These are phyloP conservation scores for Botryosphaeria dothidea DNA, from an alignment of 2,329 filamentous ascomycete genomes.

Conservation along the genomic window DNA sequence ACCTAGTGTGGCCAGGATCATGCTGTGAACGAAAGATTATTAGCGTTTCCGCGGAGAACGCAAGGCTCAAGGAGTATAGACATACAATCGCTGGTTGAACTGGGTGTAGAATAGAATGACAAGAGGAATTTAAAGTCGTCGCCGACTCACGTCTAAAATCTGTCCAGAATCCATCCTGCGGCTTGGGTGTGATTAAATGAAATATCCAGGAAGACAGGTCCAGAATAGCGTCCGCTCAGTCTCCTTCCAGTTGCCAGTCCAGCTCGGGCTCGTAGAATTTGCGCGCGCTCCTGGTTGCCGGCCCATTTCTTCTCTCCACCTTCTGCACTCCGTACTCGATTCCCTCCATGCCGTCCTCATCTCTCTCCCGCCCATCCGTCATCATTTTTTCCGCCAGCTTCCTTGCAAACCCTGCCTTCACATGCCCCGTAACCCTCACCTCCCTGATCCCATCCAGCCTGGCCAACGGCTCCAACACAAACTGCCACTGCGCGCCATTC, in stretches of 20 bases:
- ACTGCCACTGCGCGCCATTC: conserved; percentile 7
- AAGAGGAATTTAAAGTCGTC: background rate
- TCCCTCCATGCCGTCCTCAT: background rate
- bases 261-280: conserved; percentile 20
- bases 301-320: background rate
- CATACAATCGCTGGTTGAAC: background rate
- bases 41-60: background rate
- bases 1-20: background rate
- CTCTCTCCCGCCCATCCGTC: background rate
- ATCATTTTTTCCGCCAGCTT: conserved; percentile 7
- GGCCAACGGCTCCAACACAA: conserved; percentile 20
- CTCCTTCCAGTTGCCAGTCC: conserved; percentile 11
- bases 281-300: background rate
- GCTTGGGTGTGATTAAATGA: background rate
- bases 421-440: conserved; percentile 14
- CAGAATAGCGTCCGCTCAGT: background rate
- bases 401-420: background rate
- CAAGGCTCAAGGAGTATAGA: background rate
- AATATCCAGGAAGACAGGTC: background rate
- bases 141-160: conserved; percentile 1
- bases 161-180: background rate
- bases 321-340: conserved; percentile 1
- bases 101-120: conserved; percentile 3
- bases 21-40: background rate
- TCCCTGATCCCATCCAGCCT: conserved; percentile 6